Base-by-base conservation (phyloP, 176 grass and related monocot genomes). In the Oryza longistaminata region DNA sequence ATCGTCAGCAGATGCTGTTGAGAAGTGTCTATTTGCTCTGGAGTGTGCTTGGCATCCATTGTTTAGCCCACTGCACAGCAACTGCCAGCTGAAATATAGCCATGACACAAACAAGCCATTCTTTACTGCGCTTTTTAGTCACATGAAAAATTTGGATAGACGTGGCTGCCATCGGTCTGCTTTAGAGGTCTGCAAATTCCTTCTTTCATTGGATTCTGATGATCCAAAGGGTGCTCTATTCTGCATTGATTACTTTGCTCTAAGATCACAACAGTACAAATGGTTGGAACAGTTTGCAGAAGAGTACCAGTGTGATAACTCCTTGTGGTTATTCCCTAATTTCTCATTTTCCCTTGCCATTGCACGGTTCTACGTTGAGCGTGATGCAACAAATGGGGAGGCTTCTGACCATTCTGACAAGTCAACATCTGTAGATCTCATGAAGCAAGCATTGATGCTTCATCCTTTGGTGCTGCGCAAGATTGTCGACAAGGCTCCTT, bases 361-460 rank as follows among this genome's bases (percentile, higher is more conserved):
- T 82, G 83, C 90, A 66, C 89, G 88, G 64, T 96, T 99, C 88
- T 92, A 99, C 52, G 79, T 93, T 76, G 96, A 99, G 75, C 69
- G 62, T n/a, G 86, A 91, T 73, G 74, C 58, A 48, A 60, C 80
- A 66, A 58, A 77, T 9, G 84, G 76, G 49, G 72, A 66, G 53
- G 76, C 77, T 88, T 70, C 77, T 71, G 73, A 81, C 74, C 55
- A 79, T 60, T 64, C 73, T 77, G 88, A 96, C 46, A 96, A 96
- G 62, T 85, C 86, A 53, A 88, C 91, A 76, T 89, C 93, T 73
- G 62, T 86, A 85, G 96, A 99, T 77, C 91, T 99, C 27, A 91
- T 99, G 96, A 96, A 96, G 81, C 96, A 99, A 88, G 93, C 96
- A 39, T 81, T 98, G 77, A 98, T 98, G 93, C 91, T 98, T 90